These are phyloP conservation scores for Elaeagnus macrophylla DNA, from an alignment of 306 rosid genomes.

Conservation along the genomic window DNA sequence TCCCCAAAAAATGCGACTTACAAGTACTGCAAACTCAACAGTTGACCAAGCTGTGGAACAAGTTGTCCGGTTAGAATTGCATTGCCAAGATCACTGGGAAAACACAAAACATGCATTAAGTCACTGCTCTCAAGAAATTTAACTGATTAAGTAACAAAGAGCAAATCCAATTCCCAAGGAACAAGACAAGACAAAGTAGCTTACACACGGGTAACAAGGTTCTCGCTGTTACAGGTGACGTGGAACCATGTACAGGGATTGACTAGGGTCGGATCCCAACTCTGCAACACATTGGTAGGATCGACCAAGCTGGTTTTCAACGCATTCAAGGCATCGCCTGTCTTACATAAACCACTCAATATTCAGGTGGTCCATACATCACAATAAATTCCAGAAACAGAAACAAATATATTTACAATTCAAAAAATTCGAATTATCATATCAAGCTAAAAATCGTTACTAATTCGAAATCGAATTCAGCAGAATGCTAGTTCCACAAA, in stretches of 20 bases:
- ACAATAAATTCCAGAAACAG: constrained; percentile 7
- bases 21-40: constrained; percentile 76
- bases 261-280: constrained; percentile 90
- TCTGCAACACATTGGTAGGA: constrained; percentile 81
- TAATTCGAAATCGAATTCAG: neutral
- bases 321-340: constrained; percentile 91
- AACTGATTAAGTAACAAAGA: neutral
- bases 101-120: constrained; percentile 15
- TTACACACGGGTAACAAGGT: constrained; percentile 95
- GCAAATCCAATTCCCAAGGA: neutral
- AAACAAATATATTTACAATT: neutral
- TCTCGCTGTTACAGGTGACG: constrained; percentile 70
- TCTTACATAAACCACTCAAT: neutral
- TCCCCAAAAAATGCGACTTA: constrained; percentile 30
- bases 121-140: neutral
- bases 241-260: constrained; percentile 99
- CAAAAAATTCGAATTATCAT: neutral
- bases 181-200: constrained; percentile 15
- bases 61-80: constrained; percentile 77
- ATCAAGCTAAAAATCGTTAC: neutral
- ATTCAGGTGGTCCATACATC: constrained; percentile 19
- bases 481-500: neutral
- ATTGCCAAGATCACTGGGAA: constrained; percentile 83
- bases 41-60: constrained; percentile 71
- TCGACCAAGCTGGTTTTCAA: constrained; percentile 63